A percentile compares a stretch with the other conserved stretches of the same genome.
Conservation (phyloP, 108 stramenopile species). For the Nitzschia palea region DNA sequence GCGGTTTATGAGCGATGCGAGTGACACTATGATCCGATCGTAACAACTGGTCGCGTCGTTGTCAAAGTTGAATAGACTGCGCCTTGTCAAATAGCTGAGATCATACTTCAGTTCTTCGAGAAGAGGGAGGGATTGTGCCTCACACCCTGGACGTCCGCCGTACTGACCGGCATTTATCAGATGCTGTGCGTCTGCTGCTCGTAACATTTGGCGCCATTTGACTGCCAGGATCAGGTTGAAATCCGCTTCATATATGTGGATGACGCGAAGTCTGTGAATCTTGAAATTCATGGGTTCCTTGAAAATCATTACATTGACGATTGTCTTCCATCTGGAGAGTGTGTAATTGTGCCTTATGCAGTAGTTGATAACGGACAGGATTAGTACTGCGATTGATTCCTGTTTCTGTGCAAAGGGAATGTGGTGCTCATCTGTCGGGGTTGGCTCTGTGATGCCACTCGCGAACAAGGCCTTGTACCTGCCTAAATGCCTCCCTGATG, state of each 20-base stretch:
- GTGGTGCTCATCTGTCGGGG: not conserved
- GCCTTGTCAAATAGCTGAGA: not conserved
- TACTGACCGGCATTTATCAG: not conserved
- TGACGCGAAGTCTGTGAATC: slow-evolving; percentile 11
- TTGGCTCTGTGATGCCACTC: not conserved
- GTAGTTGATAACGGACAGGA: not conserved
- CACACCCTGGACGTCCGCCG: slow-evolving; percentile 1
- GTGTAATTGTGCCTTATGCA: not conserved
- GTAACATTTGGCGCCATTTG: not conserved
- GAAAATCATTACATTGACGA: slow-evolving; percentile 1
- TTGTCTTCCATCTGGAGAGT: not conserved
- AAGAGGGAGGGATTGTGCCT: too few relatives aligned
- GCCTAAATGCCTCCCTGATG: not conserved
- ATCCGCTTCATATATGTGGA: slow-evolving; percentile 18
- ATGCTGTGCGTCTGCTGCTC: not conserved
- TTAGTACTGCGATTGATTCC: not conserved
- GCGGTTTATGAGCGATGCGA: too few relatives aligned
- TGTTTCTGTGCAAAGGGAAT: not conserved
- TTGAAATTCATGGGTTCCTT: not conserved
- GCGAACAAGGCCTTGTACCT: not conserved
- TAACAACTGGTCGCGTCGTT: slow-evolving; percentile 2
- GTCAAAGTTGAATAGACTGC: too few relatives aligned
- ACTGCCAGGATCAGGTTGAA: not conserved
- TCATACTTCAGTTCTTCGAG: slow-evolving; percentile 4
- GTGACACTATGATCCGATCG: not conserved